Evolutionary conservation across 495 filamentous ascomycete species (phyloP).

Genomic region (Neurospora tetraspora): DNA sequence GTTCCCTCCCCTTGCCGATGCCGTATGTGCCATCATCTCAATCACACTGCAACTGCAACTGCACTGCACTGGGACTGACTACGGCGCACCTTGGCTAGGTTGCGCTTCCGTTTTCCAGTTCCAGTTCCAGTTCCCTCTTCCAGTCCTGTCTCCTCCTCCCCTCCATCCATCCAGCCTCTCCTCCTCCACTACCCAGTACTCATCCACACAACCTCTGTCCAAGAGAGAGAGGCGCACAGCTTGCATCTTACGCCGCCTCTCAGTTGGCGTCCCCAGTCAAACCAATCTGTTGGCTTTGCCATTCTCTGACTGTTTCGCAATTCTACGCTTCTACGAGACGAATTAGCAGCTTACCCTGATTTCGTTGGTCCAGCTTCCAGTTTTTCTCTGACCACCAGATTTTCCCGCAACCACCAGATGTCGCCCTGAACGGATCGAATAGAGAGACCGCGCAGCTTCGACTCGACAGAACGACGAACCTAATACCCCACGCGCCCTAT

Average conservation of each 20-base stretch:
- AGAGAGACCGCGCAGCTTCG: conserved; percentile 3
- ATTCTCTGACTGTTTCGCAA: no score
- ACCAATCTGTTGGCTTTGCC: neutral
- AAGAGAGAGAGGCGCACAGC: neutral
- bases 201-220: neutral
- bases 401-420: conserved; percentile 19
- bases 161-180: neutral
- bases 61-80: neutral
- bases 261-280: conserved; percentile 2
- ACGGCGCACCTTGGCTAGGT: neutral
- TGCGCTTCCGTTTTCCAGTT: neutral
- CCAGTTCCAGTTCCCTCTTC: neutral
- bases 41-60: neutral
- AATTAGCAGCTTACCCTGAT: conserved; percentile 15
- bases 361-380: neutral
- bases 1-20: conserved; percentile 5
- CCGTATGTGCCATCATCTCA: conserved; percentile 16
- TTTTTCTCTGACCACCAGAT: conserved; percentile 11
- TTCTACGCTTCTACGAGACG: conserved; percentile 18
- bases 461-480: neutral
- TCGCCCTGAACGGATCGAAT: conserved; percentile 15
- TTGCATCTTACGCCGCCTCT: conserved; percentile 11
- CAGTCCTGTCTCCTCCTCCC: neutral
- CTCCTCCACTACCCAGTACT: neutral
- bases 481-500: neutral